A percentile compares a stretch with the other conserved stretches of the same genome.
These are phyloP conservation scores for Chamaecyparis obtusa DNA, from an alignment of 75 land plant genomes.

Conservation along the genomic window DNA sequence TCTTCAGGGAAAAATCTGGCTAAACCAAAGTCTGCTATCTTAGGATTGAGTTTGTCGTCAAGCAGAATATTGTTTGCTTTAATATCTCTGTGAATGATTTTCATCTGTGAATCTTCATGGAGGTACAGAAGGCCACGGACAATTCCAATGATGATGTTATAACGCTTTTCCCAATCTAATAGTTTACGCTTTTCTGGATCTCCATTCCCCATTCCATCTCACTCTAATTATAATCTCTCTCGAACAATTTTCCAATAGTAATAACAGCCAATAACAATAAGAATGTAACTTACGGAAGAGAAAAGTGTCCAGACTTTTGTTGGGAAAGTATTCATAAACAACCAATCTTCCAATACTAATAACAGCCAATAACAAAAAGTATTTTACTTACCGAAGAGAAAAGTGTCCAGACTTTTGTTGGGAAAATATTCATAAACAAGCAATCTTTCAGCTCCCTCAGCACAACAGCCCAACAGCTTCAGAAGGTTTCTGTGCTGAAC, in stretches of 20 bases:
- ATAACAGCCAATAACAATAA: no score
- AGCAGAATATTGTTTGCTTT: constrained; percentile 38
- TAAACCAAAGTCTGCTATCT: constrained; percentile 32
- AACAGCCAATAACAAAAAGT: no score
- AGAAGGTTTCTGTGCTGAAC: constrained; percentile 24
- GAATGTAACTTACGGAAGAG: constrained; percentile 7
- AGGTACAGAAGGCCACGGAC: constrained; percentile 38
- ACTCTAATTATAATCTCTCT: no score
- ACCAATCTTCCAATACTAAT: no score
- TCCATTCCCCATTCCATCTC: not conserved
- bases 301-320: constrained; percentile 17
- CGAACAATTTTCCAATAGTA: not conserved
- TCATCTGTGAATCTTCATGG: constrained; percentile 29
- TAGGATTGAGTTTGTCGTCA: constrained; percentile 29
- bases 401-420: no score
- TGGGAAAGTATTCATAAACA: constrained; percentile 27
- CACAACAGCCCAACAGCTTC: constrained; percentile 22
- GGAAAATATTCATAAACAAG: no score
- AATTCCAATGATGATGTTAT: constrained; percentile 28
- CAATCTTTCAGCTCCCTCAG: constrained; percentile 21
- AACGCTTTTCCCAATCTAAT: constrained; percentile 26
- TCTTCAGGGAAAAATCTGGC: constrained; percentile 28
- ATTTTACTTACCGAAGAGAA: no score
- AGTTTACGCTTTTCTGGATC: not conserved
- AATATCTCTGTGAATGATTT: constrained; percentile 51